phyloP scores from a whole-genome alignment of 2,329 filamentous ascomycete genomes.

The Sarocladiaceae sp. region DNA sequence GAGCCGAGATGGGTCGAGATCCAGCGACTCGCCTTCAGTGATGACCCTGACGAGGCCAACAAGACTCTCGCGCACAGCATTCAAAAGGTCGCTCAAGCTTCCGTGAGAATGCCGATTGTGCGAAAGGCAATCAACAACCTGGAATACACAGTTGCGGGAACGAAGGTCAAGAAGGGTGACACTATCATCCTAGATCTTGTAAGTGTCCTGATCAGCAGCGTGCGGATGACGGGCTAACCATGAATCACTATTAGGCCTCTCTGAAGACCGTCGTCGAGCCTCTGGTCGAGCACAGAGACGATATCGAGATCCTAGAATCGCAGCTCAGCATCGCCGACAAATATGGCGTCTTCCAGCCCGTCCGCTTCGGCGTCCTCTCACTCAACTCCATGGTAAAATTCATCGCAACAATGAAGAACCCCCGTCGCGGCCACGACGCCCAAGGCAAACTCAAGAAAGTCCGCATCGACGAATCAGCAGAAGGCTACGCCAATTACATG shows the following conservation, averaged over 20 bases:
- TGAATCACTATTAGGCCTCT: not conserved
- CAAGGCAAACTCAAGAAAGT: conserved; percentile 16
- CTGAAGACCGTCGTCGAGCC: not conserved
- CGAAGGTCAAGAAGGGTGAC: conserved; percentile 7
- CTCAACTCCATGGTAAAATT: conserved; percentile 16
- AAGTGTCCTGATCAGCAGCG: conserved; percentile 1
- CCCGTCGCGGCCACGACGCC: conserved; percentile 12
- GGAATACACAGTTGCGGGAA: not conserved
- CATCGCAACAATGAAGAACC: conserved; percentile 15
- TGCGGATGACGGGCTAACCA: not conserved
- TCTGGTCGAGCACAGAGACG: not conserved
- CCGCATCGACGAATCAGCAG: conserved; percentile 10
- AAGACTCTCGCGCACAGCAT: not conserved
- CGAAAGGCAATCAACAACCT: conserved; percentile 7
- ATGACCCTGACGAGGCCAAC: not conserved
- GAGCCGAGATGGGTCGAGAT: not conserved
- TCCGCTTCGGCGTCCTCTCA: conserved; percentile 11
- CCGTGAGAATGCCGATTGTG: conserved; percentile 14
- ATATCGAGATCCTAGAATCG: not conserved
- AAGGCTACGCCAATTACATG: conserved; percentile 19
- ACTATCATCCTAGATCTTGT: conserved; percentile 15
- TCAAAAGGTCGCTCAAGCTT: conserved; percentile 5
- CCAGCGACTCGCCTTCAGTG: not conserved
- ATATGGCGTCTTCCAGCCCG: conserved; percentile 10
- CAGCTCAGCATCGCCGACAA: conserved; percentile 16